Evolutionary conservation across 2,329 filamentous ascomycete species (phyloP).

Genomic region (Fusarium sp.): DNA sequence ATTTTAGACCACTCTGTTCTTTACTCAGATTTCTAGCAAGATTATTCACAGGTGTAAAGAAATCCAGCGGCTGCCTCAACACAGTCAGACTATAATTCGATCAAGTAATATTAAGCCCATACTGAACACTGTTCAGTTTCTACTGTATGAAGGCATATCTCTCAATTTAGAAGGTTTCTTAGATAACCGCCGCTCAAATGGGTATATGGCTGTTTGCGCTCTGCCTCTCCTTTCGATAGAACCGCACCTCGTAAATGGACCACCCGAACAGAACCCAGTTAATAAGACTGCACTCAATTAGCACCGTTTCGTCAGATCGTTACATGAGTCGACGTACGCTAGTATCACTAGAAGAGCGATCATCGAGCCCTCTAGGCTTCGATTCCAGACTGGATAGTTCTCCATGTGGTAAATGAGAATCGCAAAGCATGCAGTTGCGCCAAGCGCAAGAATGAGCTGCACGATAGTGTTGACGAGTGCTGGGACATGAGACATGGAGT

Average conservation of each 20-base stretch:
- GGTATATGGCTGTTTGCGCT: slow-evolving; percentile 33
- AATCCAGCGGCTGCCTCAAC: not conserved
- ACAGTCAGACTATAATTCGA: not conserved
- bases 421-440: slow-evolving; percentile 39
- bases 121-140: too few relatives aligned
- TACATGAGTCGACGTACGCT: slow-evolving; percentile 25
- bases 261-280: slow-evolving; percentile 39
- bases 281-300: slow-evolving; percentile 29
- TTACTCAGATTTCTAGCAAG: not conserved
- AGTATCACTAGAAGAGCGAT: slow-evolving; percentile 42
- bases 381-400: slow-evolving; percentile 29
- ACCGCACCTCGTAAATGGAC: slow-evolving; percentile 28
- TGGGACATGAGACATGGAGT: slow-evolving; percentile 40
- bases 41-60: not conserved
- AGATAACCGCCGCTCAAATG: slow-evolving; percentile 20
- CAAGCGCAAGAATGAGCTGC: slow-evolving; percentile 42
- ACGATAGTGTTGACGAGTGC: slow-evolving; percentile 25
- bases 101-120: not conserved
- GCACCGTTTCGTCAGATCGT: not conserved
- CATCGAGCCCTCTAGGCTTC: slow-evolving; percentile 36
- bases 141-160: not conserved
- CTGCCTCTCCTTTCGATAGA: slow-evolving; percentile 19
- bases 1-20: not conserved
- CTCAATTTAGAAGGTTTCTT: not conserved
- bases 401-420: slow-evolving; percentile 41